Evolutionary conservation across 2,329 filamentous ascomycete genomes (phyloP), one percentile per base, ranked within the genome.

Genomic region (Westerdykella aurantiaca): DNA sequence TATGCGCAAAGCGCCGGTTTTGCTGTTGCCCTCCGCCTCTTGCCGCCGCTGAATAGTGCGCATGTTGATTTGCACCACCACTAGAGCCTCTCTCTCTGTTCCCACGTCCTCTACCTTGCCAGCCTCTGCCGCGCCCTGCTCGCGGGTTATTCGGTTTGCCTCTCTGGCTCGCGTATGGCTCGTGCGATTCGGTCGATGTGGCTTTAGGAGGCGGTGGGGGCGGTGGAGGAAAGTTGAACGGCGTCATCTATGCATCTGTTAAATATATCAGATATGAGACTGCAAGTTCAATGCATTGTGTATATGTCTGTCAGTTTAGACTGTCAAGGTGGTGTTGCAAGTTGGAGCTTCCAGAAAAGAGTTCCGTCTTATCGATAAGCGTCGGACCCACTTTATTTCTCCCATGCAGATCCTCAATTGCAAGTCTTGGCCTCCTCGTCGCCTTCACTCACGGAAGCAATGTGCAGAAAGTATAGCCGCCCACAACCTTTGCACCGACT

Each of bases 211-310:
- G 63, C 45, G 66, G 66, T 14, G 73, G 72, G 33, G 73, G 73
- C 25, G 72, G 72, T 34, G 72, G 72, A n/a, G 72, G 72, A 41
- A 74, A 75, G 14, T 64, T 68, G 53, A 66, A 75, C 57, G 45
- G 57, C 55, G 56, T 53, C 60, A 64, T 65, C 2, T 17, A 44
- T n/a, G 22, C 25, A 29, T 14, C 33, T 33, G 11, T 21, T 16
- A 13, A 29, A 29, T 9, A 29, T 29, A 2, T 9, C 11, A 29
- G 25, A 12, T 29, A 9, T 29, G 11, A 29, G 11, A 29, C 4
- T 12, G 7, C 25, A 29, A 12, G 9, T 29, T 29, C 10, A 29
- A 3, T 12, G 25, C 25, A 29, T 29, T 29, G 25, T 29, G 25
- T 29, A 29, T 9, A 29, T 29, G 25, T 25, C 5, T 25, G 5